Base-by-base conservation (phyloP, 2,329 filamentous ascomycete species). In the Claviceps arundinis region DNA sequence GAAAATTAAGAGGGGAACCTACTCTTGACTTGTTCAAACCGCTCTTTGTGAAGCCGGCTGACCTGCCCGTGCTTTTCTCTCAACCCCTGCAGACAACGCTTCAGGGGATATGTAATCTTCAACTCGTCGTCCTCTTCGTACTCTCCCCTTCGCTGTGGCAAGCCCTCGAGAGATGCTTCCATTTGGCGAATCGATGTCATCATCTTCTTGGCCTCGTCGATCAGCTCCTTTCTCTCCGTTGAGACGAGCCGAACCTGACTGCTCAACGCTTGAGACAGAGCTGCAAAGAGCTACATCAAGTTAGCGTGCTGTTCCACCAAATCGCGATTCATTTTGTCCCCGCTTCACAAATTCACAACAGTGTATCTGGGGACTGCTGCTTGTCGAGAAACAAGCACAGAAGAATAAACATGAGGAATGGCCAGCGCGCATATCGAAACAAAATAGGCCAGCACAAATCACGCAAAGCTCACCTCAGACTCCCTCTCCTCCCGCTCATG, bases 21-120 rank as follows among this genome's bases (percentile, higher is more conserved):
- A 94, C 89, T 96, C 70, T 88, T 91, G 54, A 97, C 89, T 73
- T 97, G 89, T 64, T 96, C 90, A 62, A 89, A 96, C 55, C 93
- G 85, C 69, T 97, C 90, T 57, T 82, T 84, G 68, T 98, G 90
- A 54, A 93, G 72, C 64, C 85, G 87, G 69, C 80, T 82, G 59
- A 97, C 80, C 50, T 86, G 81, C 54, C 73, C 75, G 62, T 95
- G 86, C 71, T 93, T 95, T 67, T 96, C 89, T 67, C 89, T 91
- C 51, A 98, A 75, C 17, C 68, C 71, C 62, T 86, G 79, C 55
- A 98, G 73, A 66, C 94, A 98, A 58, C 81, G 78, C 47, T 79
- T 82, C 52, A 98, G 75, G 1, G 93, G 93, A 59, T 84, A 93
- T 4, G 89, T 91, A 63, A 98, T 78, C 59, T 81, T 76, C 43